Base-by-base conservation (phyloP, 345 rosid species). In the Rhizophora mangle region DNA sequence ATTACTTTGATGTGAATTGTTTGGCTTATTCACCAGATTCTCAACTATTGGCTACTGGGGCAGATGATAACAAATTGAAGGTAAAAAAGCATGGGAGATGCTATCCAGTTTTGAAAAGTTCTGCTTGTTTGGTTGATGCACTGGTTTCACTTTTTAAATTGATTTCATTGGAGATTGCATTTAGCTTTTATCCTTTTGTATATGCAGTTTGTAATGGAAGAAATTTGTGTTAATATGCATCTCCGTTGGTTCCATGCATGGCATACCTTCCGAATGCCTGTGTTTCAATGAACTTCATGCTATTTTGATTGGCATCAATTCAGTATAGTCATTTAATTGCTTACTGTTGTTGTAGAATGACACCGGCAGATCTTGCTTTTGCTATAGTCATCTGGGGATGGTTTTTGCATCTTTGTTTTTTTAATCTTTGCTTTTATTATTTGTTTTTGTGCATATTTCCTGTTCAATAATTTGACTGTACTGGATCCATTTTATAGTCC, bases 11-110 rank as follows among this genome's bases (percentile, higher is more conserved):
- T 75, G 92, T 91, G 57, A 88, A 89, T 78, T 89, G 93, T 80
- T 78, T 94, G 54, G 88, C 93, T 39, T 94, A 89, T 80, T 94
- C 98, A 1, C 93, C 96, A 2, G 97, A 94, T 79, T 91, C 98
- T 0, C 98, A 94, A 60, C 82, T 94, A 57, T 60, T 94, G 88
- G 98, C 97, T 62, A 94, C 97, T 62, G 98, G 98, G 34, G 93
- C 99, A 26, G 96, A 95, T 72, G 99, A 95, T 83, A 91, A 92
- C 76, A 95, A 95, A 95, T 89, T 95, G 80, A 92, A 95, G 96
- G 99, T 92, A 79, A 62, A 31, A 13, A 13, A 62, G 62, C 67
- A 55, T 22, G 13, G 19, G 30, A 39, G 39, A 27, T 70, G 19
- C 63, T 57, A 21, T 27, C 5, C 36, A 15, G 56, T 31, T 26